A percentile compares a stretch with the other conserved stretches of the same genome.
Conservation (phyloP, 805 yeast species). For the Candida nanaspora region DNA sequence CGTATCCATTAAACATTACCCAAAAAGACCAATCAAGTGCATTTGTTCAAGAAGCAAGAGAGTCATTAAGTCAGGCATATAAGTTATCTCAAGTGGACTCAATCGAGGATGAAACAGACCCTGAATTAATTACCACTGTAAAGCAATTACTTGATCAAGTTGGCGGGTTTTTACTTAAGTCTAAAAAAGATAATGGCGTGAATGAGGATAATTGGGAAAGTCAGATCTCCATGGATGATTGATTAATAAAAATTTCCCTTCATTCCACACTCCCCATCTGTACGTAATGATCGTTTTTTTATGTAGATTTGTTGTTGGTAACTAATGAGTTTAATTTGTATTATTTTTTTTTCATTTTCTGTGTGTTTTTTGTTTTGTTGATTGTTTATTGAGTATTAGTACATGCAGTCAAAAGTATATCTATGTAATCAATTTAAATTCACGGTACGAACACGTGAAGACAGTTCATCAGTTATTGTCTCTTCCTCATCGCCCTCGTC, state of each 20-base stretch:
- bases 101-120: constrained; percentile 36
- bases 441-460: too few relatives aligned
- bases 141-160: constrained; percentile 40
- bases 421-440: too few relatives aligned
- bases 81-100: constrained; percentile 30
- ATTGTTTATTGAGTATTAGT: too few relatives aligned
- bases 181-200: constrained; percentile 30
- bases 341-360: too few relatives aligned
- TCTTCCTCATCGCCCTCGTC: constrained; percentile 51
- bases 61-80: constrained; percentile 31
- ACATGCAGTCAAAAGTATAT: too few relatives aligned
- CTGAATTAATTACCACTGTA: constrained; percentile 53
- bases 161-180: constrained; percentile 49
- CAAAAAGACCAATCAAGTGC: constrained; percentile 23
- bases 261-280: too few relatives aligned
- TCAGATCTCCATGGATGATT: constrained; percentile 36
- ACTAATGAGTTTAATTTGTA: too few relatives aligned
- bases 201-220: constrained; percentile 46
- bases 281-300: too few relatives aligned
- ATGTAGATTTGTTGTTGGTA: too few relatives aligned
- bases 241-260: too few relatives aligned
- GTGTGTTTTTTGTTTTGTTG: too few relatives aligned
- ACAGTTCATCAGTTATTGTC: too few relatives aligned
- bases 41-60: constrained; percentile 32
- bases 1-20: constrained; percentile 21